phyloP scores from a whole-genome alignment of 2,329 filamentous ascomycete genomes.

The Zarea fungicola region DNA sequence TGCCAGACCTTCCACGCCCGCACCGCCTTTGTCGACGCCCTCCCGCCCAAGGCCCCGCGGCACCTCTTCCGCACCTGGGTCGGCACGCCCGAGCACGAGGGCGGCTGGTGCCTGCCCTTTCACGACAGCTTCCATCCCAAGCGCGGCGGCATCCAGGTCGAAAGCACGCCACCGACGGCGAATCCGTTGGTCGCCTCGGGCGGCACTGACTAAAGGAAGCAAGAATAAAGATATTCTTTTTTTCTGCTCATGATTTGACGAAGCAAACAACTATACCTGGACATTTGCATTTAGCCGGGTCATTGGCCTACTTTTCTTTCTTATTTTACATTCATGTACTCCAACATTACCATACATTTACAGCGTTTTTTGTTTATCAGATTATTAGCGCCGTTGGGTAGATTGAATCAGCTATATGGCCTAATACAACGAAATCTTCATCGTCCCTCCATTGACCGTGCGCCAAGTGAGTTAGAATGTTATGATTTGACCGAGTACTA shows the following conservation, averaged over 20 bases:
- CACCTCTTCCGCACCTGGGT: constrained; percentile 84
- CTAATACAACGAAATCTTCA: too few relatives aligned
- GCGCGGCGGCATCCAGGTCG: constrained; percentile 81
- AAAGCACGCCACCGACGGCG: constrained; percentile 69
- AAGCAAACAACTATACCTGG: neutral
- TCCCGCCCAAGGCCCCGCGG: constrained; percentile 62
- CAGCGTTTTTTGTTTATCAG: too few relatives aligned
- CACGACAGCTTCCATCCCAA: constrained; percentile 79
- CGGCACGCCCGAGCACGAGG: constrained; percentile 73
- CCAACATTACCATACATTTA: too few relatives aligned
- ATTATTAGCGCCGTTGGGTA: too few relatives aligned
- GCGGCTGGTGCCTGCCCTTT: constrained; percentile 81
- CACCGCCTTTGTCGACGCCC: constrained; percentile 36
- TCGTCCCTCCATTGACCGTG: too few relatives aligned
- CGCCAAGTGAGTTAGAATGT: too few relatives aligned
- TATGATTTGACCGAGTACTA: too few relatives aligned
- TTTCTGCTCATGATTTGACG: neutral
- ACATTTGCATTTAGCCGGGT: constrained; percentile 3
- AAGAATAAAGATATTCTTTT: neutral
- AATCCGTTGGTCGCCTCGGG: constrained; percentile 7
- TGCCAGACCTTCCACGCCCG: constrained; percentile 12
- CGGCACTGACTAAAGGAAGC: neutral
- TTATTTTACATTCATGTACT: too few relatives aligned
- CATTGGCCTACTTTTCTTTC: constrained; percentile 7
- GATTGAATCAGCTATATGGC: too few relatives aligned